These are phyloP conservation scores for Laguncularia racemosa DNA, from an alignment of 345 rosid genomes.

Conservation along the genomic window DNA sequence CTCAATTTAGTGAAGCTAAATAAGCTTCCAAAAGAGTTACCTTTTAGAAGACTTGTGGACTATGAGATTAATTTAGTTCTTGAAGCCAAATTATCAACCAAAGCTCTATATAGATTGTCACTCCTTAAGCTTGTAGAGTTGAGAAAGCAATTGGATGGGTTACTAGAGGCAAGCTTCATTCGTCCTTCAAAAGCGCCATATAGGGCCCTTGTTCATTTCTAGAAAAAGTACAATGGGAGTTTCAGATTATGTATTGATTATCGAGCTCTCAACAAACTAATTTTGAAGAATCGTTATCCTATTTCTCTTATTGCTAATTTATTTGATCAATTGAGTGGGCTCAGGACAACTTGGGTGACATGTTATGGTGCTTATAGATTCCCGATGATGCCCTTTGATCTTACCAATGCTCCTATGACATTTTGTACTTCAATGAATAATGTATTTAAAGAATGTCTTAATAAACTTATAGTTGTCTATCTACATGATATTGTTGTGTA, in stretches of 20 bases:
- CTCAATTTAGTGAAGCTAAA: too few relatives aligned
- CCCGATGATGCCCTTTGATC: too few relatives aligned
- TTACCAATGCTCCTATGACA: neutral
- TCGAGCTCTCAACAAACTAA: too few relatives aligned
- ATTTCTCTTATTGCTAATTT: neutral
- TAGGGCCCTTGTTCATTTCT: neutral
- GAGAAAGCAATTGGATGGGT: neutral
- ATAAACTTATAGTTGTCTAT: too few relatives aligned
- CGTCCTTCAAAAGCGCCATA: neutral
- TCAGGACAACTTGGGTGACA: neutral
- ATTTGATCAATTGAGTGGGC: neutral
- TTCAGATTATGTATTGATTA: too few relatives aligned
- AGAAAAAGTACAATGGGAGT: neutral
- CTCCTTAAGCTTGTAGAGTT: neutral
- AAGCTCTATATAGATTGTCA: neutral
- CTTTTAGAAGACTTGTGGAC: too few relatives aligned
- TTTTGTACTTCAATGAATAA: slow-evolving; percentile 7
- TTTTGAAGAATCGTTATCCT: neutral
- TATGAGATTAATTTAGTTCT: neutral
- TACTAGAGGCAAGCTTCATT: too few relatives aligned
- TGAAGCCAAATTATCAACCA: neutral
- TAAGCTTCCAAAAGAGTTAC: neutral
- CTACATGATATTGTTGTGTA: too few relatives aligned
- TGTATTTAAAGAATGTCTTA: too few relatives aligned
- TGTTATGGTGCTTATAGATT: neutral